Conservation (phyloP, 23 red algal genomes). For the Gracilaria gracilis region DNA sequence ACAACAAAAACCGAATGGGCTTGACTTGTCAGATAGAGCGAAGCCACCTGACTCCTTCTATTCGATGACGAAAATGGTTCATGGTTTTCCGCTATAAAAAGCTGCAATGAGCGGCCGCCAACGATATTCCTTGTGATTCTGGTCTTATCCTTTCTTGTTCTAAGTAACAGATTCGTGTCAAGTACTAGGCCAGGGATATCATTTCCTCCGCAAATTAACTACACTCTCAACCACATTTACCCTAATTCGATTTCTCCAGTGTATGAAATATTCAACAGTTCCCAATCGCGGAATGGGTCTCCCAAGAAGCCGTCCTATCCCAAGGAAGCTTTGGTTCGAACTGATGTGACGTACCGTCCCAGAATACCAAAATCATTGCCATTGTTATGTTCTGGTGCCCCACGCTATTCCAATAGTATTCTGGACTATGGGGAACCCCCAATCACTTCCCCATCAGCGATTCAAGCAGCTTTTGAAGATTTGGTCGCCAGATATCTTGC, state of each 20-base stretch:
- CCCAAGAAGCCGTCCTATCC: no score
- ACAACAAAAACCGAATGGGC: not conserved
- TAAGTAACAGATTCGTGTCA: not conserved
- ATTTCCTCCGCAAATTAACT: conserved; percentile 10
- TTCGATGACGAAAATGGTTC: not conserved
- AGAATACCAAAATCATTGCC: conserved; percentile 12
- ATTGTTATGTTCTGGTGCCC: conserved; percentile 39
- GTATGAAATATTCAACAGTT: conserved; percentile 23
- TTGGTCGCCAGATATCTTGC: conserved; percentile 62
- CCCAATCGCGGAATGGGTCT: not conserved
- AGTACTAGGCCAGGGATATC: not conserved
- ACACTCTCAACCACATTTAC: not conserved
- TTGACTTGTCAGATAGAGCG: not conserved
- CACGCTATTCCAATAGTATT: conserved; percentile 33
- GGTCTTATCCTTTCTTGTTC: not conserved
- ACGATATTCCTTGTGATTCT: not conserved
- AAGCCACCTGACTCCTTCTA: not conserved
- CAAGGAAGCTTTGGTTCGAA: not conserved
- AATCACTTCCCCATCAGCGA: conserved; percentile 14
- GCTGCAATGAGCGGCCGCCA: not conserved
- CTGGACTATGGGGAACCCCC: not conserved
- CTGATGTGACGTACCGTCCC: conserved; percentile 17
- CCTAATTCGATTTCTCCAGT: not conserved
- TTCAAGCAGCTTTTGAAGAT: conserved; percentile 41
- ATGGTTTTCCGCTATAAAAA: not conserved